Base-by-base conservation (phyloP, 2,329 filamentous ascomycete species). In the Plectosphaerella plurivora region DNA sequence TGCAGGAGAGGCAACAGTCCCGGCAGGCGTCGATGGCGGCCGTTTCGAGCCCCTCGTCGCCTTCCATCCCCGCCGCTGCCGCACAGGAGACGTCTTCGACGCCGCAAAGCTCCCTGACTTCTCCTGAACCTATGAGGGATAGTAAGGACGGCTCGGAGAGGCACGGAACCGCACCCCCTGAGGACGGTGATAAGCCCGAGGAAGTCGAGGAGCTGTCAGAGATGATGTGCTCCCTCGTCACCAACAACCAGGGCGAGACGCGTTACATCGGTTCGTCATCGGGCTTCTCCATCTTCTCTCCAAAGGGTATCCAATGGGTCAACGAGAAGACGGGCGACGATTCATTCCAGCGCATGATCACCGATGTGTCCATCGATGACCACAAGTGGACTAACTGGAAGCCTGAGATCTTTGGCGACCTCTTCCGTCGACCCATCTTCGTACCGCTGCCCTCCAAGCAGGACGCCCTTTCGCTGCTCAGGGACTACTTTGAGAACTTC, bases 381-480 rank as follows among this genome's bases (percentile, higher is more conserved):
- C 90, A 94, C 69, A 96, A 96, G 66, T 97, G 91, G 89, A 91
- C 90, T 62, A 90, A 94, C 62, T 97, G 94, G 94, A 96, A 96
- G 65, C 92, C 92, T n/a, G 92, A 97, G 66, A 87, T 97, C 22
- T 97, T 97, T 68, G 84, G 88, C 48, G 93, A 97, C 66, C 82
- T 99, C 18, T 97, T 97, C 72, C 84, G 86, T 50, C 85, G 92
- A 37, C 86, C 87, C 15, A 81, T 96, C 25, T 97, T 93, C 76
- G 87, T 88, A 55, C 87, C 85, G 15, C 71, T 97, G 33, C 94
- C 94, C 3, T 78, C 89, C 1, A 95, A 95, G 68, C 78, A 85
- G n/a, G 92, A 97, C 71, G 90, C 91, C 1, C 69, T 95, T 55
- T 95, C 91, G 1, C 74, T 97, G 37, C 82, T 97, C 55, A 91